phyloP scores from a whole-genome alignment of 176 grass and related monocot species.

The Lolium multiflorum region DNA sequence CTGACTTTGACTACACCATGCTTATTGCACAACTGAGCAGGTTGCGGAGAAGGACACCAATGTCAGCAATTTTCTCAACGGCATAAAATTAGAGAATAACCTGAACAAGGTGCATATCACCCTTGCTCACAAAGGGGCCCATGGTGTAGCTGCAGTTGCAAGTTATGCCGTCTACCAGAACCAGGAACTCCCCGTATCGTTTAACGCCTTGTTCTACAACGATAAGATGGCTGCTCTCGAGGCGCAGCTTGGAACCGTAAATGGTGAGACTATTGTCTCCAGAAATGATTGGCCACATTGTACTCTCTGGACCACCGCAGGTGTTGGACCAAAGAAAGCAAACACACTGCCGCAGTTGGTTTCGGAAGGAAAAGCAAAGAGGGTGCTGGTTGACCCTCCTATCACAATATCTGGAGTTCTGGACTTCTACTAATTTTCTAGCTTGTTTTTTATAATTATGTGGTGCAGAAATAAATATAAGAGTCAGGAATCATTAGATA shows the following conservation, averaged over 20 bases:
- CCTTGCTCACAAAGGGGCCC: conserved; percentile 78
- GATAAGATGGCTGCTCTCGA: conserved; percentile 76
- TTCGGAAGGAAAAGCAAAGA: conserved; percentile 58
- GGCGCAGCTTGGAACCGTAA: conserved; percentile 56
- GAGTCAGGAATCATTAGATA: not conserved
- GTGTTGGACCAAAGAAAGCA: conserved; percentile 68
- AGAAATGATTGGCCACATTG: conserved; percentile 88
- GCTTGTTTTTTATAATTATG: not conserved
- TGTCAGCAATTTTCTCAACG: conserved; percentile 47
- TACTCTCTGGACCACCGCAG: conserved; percentile 76
- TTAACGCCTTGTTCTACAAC: conserved; percentile 59
- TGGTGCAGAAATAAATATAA: not conserved
- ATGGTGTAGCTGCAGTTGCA: conserved; percentile 75
- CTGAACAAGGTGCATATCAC: conserved; percentile 82
- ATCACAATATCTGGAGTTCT: conserved; percentile 52
- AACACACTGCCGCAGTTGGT: conserved; percentile 68
- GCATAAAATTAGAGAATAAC: conserved; percentile 54
- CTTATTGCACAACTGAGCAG: conserved; percentile 48
- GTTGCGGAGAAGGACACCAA: conserved; percentile 53
- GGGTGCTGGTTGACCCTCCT: conserved; percentile 61
- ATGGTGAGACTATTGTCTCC: conserved; percentile 58
- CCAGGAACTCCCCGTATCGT: conserved; percentile 63
- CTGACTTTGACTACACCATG: not conserved
- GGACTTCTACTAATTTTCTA: conserved; percentile 61
- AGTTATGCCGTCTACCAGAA: conserved; percentile 60